Evolutionary conservation across 768 basidiomycete genomes (phyloP), one percentile per base, ranked within the genome.

Genomic region (Termitomyces bulborhizus): DNA sequence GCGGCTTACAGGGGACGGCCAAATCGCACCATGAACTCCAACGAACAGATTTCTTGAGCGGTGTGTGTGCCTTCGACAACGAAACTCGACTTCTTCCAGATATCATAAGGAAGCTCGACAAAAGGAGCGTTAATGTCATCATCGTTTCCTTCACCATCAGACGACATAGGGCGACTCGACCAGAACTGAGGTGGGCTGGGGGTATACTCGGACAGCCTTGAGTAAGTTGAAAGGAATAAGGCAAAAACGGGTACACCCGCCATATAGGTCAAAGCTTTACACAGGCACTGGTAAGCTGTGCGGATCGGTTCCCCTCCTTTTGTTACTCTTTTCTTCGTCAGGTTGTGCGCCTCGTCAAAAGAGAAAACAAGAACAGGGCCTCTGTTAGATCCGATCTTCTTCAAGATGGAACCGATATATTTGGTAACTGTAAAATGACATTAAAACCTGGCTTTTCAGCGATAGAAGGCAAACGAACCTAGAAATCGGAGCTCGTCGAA

Each of bases 61-160:
- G 46, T 34, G 32, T 47, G 46, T 0, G 12, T 15, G 12, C 46
- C 46, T 47, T 47, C 46, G 1, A 3, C 15, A 6, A 47, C 46
- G n/a, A 36, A 4, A 0, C 3, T 36, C 21, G 3, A 1, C 7
- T 29, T 3, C 7, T 36, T 47, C 46, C 36, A 46, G 6, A 4
- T 15, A 7, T 56, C 55, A 13, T 51, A 56, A 51, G 55, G 55
- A 29, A 56, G 50, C 15, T 56, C 49, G 2, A 56, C 55, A 27
- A 51, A 56, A 12, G 55, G 56, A 6, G 46, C 18, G 3, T 49
- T 13, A n/a, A 46, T 4, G 24, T 29, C 16, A 9, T 43, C 37
- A 13, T 46, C 46, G 1, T 18, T 46, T 18, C 18, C 46, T 18
- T 1, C n/a, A 12, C n/a, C 1, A 5, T 12, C 0, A 36, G 32